These are phyloP conservation scores for Oenanthe sinensis DNA, from an alignment of 129 eudicot genomes.

Conservation along the genomic window DNA sequence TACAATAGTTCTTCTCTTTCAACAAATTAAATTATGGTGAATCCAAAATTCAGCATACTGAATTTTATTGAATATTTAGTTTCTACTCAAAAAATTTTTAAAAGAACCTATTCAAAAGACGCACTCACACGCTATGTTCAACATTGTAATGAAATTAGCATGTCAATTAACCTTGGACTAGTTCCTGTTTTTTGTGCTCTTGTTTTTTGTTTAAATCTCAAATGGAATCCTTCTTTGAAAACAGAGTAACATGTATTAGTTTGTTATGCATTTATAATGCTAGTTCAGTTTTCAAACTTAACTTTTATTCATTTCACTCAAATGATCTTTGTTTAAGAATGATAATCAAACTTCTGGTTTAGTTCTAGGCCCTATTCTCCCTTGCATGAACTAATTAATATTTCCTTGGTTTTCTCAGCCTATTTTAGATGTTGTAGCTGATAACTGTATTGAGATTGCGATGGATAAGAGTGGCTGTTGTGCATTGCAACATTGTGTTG, in stretches of 20 bases:
- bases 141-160: not conserved
- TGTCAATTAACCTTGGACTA: not conserved
- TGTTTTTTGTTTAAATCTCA: not conserved
- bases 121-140: not conserved
- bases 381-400: not conserved
- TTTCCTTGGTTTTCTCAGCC: slow-evolving; percentile 21
- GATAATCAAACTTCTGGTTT: not conserved
- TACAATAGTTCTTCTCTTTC: not conserved
- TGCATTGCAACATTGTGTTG: slow-evolving; percentile 36
- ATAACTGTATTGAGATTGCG: slow-evolving; percentile 38
- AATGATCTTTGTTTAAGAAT: not conserved
- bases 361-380: not conserved
- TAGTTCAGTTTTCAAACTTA: not conserved
- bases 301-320: not conserved
- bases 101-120: not conserved
- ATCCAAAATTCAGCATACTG: not conserved
- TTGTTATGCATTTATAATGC: not conserved
- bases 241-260: not conserved
- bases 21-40: no score
- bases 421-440: slow-evolving; percentile 37
- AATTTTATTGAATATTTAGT: not conserved
- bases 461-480: slow-evolving; percentile 49
- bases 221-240: not conserved
- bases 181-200: not conserved
- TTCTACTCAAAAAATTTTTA: not conserved